phyloP scores from a whole-genome alignment of 179 eudicot species.

The Amaranthus tricolor region DNA sequence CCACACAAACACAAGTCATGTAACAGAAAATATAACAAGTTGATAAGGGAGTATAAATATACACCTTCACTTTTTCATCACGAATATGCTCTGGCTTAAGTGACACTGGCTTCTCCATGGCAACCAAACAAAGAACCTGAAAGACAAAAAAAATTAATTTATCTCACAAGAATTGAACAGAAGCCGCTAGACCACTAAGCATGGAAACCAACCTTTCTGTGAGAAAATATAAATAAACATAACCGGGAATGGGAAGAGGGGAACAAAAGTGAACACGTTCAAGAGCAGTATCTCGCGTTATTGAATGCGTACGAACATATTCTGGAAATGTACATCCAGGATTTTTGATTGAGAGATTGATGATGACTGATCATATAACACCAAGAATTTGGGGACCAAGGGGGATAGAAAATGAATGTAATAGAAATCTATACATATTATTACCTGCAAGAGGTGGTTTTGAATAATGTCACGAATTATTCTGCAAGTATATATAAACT shows the following conservation, averaged over 20 bases:
- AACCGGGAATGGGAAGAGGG: too few relatives aligned
- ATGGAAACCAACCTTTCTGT: not conserved
- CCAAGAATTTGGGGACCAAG: not conserved
- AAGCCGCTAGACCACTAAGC: not conserved
- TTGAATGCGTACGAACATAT: not conserved
- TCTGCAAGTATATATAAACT: slow-evolving; percentile 41
- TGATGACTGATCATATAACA: not conserved
- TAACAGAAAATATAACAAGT: not conserved
- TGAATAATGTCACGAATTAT: slow-evolving; percentile 96
- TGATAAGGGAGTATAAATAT: not conserved
- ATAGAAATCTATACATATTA: slow-evolving; percentile 6
- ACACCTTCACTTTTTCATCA: slow-evolving; percentile 98
- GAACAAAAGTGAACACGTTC: not conserved
- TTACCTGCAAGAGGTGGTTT: slow-evolving; percentile 94
- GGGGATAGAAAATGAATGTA: not conserved
- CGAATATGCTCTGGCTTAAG: slow-evolving; percentile 93
- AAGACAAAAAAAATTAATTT: slow-evolving; percentile 6
- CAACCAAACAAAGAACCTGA: slow-evolving; percentile 95
- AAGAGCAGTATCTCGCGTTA: not conserved
- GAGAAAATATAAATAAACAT: not conserved
- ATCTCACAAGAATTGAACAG: slow-evolving; percentile 6
- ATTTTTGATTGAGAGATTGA: too few relatives aligned
- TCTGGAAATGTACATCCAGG: not conserved
- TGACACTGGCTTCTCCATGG: slow-evolving; percentile 97
- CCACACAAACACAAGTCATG: not conserved